Conservation (phyloP, 2,329 filamentous ascomycete species). For the Periglandula ipomoeae region DNA sequence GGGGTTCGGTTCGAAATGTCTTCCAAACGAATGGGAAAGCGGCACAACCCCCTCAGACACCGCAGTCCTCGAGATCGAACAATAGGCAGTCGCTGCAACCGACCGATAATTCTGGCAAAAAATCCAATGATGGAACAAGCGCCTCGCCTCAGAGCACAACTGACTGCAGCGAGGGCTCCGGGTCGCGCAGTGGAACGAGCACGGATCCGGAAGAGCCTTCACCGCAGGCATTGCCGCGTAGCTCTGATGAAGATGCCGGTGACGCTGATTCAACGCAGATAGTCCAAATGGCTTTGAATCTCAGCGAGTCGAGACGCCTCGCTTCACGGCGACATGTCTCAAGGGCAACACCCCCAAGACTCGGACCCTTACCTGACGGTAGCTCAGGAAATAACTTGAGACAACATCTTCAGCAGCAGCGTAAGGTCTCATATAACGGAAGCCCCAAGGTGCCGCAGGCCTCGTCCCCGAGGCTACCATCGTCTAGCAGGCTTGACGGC, state of each 20-base stretch:
- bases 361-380: slow-evolving; percentile 43
- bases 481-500: slow-evolving; percentile 32
- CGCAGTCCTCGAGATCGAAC: slow-evolving; percentile 4
- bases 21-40: slow-evolving; percentile 14
- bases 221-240: not conserved
- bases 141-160: not conserved
- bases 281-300: slow-evolving; percentile 80
- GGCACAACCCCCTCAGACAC: not conserved
- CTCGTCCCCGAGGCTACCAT: slow-evolving; percentile 28
- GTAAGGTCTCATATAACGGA: slow-evolving; percentile 49
- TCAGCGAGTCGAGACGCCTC: slow-evolving; percentile 71
- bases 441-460: slow-evolving; percentile 46
- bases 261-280: slow-evolving; percentile 80
- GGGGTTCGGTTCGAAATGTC: slow-evolving; percentile 18
- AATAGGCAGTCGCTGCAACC: not conserved
- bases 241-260: slow-evolving; percentile 22
- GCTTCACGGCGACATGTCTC: slow-evolving; percentile 49
- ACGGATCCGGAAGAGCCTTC: not conserved
- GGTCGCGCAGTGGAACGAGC: not conserved
- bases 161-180: not conserved
- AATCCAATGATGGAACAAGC: not conserved
- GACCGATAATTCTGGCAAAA: not conserved
- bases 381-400: slow-evolving; percentile 50
- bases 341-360: slow-evolving; percentile 40
- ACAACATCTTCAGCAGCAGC: slow-evolving; percentile 64